Evolutionary conservation across 768 basidiomycete species (phyloP).

Genomic region (Collybia mongolica): DNA sequence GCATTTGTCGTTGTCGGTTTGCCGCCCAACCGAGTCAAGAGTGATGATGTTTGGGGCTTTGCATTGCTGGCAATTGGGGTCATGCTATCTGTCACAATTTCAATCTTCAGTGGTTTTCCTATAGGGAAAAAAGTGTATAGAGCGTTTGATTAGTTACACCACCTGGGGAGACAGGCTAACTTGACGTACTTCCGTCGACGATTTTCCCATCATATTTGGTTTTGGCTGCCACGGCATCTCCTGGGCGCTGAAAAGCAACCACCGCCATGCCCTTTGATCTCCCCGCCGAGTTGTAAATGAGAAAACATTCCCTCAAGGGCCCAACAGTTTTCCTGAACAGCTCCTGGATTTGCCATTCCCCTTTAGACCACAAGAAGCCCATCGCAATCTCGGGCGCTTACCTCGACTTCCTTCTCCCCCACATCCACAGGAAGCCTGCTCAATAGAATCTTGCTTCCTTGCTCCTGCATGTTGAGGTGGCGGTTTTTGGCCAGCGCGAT

Average conservation of each 20-base stretch:
- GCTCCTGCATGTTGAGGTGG: slow-evolving; percentile 19
- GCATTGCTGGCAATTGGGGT: slow-evolving; percentile 14
- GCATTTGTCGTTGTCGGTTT: slow-evolving; percentile 6
- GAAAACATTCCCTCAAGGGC: slow-evolving; percentile 65
- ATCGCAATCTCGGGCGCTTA: slow-evolving; percentile 22
- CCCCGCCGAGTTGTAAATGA: slow-evolving; percentile 68
- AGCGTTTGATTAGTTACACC: background rate
- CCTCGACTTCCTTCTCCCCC: slow-evolving; percentile 66
- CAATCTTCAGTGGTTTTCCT: slow-evolving; percentile 70
- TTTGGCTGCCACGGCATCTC: slow-evolving; percentile 62
- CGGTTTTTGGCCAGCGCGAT: slow-evolving; percentile 29
- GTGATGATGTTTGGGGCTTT: slow-evolving; percentile 19
- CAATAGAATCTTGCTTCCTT: slow-evolving; percentile 67
- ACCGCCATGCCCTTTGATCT: slow-evolving; percentile 81
- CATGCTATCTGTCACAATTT: slow-evolving; percentile 54
- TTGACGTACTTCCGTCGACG: slow-evolving; percentile 61
- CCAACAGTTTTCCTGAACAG: slow-evolving; percentile 78
- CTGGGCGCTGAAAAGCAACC: slow-evolving; percentile 61
- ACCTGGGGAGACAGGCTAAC: slow-evolving; percentile 1
- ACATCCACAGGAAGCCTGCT: slow-evolving; percentile 70
- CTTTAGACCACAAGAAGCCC: too few species aligned
- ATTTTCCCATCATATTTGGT: slow-evolving; percentile 75
- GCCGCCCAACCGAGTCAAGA: slow-evolving; percentile 27
- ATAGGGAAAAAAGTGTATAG: background rate
- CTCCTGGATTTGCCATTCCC: slow-evolving; percentile 40